Percentiles rank a stretch among this genome's conserved stretches.
These are phyloP conservation scores for Microbotryomycetes sp. DNA, from an alignment of 1,284 basidiomycete genomes.

Conservation along the genomic window DNA sequence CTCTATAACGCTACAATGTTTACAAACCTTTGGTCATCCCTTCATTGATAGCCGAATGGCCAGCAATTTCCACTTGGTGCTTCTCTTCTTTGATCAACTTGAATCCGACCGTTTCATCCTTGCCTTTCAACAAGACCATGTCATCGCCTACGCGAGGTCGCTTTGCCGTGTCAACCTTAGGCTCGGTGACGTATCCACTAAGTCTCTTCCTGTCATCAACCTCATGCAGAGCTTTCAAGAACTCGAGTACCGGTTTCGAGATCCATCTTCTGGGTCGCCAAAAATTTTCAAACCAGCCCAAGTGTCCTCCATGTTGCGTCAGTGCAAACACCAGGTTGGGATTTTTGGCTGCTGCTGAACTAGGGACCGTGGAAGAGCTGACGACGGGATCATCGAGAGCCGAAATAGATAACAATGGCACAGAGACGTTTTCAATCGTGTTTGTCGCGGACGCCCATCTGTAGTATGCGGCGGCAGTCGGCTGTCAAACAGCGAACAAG, in stretches of 20 bases:
- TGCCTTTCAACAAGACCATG: constrained; percentile 25
- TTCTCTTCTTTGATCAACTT: constrained; percentile 10
- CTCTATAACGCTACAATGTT: background rate
- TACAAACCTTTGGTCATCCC: constrained; percentile 21
- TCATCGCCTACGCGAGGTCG: constrained; percentile 16
- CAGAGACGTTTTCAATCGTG: constrained; percentile 34
- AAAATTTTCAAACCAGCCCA: constrained; percentile 81
- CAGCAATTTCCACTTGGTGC: constrained; percentile 8
- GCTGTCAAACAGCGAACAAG: constrained; percentile 30
- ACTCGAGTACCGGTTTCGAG: constrained; percentile 64
- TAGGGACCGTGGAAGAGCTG: constrained; percentile 38
- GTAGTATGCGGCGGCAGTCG: constrained; percentile 76
- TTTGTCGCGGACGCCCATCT: constrained; percentile 34
- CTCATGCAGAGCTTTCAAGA: constrained; percentile 29
- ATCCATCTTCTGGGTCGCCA: constrained; percentile 56
- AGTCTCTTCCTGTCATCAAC: constrained; percentile 7
- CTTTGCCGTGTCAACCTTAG: background rate
- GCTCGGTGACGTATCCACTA: constrained; percentile 6
- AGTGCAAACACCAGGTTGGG: constrained; percentile 62
- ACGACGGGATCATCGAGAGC: constrained; percentile 86
- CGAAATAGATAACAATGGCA: constrained; percentile 66
- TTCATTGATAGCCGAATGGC: background rate
- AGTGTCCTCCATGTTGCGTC: constrained; percentile 78
- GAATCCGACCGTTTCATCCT: constrained; percentile 21
- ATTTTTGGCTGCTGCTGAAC: constrained; percentile 50